A percentile compares a stretch with the other conserved stretches of the same genome.
Conservation (phyloP, 768 basidiomycete genomes). For the Pholiota molesta region DNA sequence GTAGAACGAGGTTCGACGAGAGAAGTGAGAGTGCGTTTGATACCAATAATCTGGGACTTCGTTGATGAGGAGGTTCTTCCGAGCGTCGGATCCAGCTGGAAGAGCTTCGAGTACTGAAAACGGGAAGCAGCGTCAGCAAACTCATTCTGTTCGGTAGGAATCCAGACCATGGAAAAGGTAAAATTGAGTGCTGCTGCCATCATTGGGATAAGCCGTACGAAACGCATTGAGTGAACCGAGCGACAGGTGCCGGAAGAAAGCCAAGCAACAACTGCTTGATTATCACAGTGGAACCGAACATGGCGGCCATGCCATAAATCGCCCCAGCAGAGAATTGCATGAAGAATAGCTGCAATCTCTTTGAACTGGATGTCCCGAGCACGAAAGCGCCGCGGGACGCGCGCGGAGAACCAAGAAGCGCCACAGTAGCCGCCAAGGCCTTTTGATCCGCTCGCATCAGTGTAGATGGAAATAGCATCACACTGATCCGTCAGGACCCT, state of each 20-base stretch:
- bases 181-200: constrained; percentile 23
- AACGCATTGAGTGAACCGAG: constrained; percentile 12
- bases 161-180: constrained; percentile 26
- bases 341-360: constrained; percentile 32
- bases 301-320: constrained; percentile 25
- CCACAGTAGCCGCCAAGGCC: constrained; percentile 30
- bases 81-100: constrained; percentile 29
- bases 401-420: constrained; percentile 28
- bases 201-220: constrained; percentile 19
- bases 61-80: constrained; percentile 13
- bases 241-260: constrained; percentile 11
- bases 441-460: constrained; percentile 35
- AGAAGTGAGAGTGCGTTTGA: constrained; percentile 17
- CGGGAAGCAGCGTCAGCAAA: constrained; percentile 32
- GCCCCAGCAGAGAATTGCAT: constrained; percentile 33
- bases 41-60: constrained; percentile 25
- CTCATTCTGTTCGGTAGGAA: constrained; percentile 22
- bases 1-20: constrained; percentile 15
- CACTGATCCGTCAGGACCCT: too few species aligned
- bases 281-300: constrained; percentile 24
- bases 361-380: constrained; percentile 36
- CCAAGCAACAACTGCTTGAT: constrained; percentile 16
- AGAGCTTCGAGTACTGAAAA: constrained; percentile 27
- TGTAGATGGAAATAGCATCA: too few species aligned
- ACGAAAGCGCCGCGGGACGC: constrained; percentile 26